Evolutionary conservation across 1,284 basidiomycete genomes (phyloP).

Genomic region (Anthracocystis walkeri): DNA sequence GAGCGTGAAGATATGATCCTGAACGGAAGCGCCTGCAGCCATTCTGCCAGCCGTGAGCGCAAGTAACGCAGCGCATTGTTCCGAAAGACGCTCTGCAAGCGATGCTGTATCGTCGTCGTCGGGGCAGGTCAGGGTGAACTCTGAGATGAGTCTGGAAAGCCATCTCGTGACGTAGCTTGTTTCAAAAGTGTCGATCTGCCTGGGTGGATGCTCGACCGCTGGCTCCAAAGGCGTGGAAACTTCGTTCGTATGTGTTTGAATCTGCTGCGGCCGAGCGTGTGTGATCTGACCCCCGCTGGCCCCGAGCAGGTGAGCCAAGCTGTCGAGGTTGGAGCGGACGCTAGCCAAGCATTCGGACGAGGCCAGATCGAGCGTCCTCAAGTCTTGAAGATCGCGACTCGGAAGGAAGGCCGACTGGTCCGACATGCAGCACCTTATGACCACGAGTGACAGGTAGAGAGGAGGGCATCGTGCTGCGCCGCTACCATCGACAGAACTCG

Average conservation of each 20-base stretch:
- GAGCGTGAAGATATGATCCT: conserved; percentile 32
- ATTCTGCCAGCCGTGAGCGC: conserved; percentile 50
- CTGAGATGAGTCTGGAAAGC: conserved; percentile 47
- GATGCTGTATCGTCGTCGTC: conserved; percentile 14
- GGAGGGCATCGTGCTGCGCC: neutral
- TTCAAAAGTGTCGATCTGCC: conserved; percentile 40
- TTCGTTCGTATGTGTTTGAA: neutral
- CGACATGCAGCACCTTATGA: conserved; percentile 21
- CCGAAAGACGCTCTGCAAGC: conserved; percentile 17
- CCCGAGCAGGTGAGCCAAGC: conserved; percentile 29
- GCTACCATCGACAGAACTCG: neutral
- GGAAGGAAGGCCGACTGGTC: conserved; percentile 31
- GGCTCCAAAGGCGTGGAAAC: neutral
- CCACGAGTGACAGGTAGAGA: neutral
- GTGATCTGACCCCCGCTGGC: conserved; percentile 33
- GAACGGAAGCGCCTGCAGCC: conserved; percentile 40
- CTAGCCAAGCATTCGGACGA: conserved; percentile 17
- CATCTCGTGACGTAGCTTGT: conserved; percentile 38
- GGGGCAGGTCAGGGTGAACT: conserved; percentile 19
- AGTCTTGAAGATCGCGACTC: conserved; percentile 46
- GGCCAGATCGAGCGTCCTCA: conserved; percentile 36
- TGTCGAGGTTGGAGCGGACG: conserved; percentile 22
- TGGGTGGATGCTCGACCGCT: conserved; percentile 23
- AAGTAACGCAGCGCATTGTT: conserved; percentile 47
- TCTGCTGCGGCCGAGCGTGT: conserved; percentile 22